Evolutionary conservation across 2,329 filamentous ascomycete genomes (phyloP).

Genomic region (Acephala macrosclerotiorum): DNA sequence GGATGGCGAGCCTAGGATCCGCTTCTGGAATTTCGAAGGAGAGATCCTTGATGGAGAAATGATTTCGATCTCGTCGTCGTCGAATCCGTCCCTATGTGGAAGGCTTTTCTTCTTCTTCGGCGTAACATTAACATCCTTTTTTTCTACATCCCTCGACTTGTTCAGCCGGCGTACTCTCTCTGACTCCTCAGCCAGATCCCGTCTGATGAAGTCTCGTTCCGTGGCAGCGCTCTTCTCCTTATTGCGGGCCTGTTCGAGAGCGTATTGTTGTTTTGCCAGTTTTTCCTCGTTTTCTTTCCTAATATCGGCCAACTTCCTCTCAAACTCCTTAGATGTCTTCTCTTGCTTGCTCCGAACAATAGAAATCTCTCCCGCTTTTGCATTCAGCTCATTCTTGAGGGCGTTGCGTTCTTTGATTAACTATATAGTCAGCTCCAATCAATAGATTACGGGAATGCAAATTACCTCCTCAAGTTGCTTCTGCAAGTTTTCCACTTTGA

Average conservation of each 20-base stretch:
- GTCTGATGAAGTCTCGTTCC: slow-evolving; percentile 75
- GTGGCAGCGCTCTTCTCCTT: slow-evolving; percentile 71
- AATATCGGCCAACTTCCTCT: slow-evolving; percentile 66
- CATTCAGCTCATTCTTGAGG: slow-evolving; percentile 63
- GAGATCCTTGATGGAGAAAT: slow-evolving; percentile 56
- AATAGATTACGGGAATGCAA: slow-evolving; percentile 5
- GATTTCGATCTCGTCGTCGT: slow-evolving; percentile 59
- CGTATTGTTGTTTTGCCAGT: slow-evolving; percentile 66
- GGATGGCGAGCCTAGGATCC: slow-evolving; percentile 61
- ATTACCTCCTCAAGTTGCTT: slow-evolving; percentile 41
- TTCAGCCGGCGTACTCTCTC: slow-evolving; percentile 48
- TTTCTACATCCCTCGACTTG: slow-evolving; percentile 53
- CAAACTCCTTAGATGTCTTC: slow-evolving; percentile 66
- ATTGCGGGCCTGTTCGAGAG: slow-evolving; percentile 69
- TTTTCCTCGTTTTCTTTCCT: slow-evolving; percentile 71
- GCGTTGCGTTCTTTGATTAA: slow-evolving; percentile 60
- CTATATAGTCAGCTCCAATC: slow-evolving; percentile 28
- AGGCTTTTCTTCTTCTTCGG: slow-evolving; percentile 68
- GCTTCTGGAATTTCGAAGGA: slow-evolving; percentile 51
- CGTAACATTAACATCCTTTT: slow-evolving; percentile 46
- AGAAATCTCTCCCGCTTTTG: slow-evolving; percentile 74
- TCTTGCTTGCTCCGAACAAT: slow-evolving; percentile 77
- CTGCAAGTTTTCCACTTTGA: slow-evolving; percentile 32
- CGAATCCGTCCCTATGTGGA: slow-evolving; percentile 77
- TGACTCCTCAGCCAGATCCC: slow-evolving; percentile 71